A percentile compares a stretch with the other conserved stretches of the same genome.
phyloP scores from a whole-genome alignment of 345 rosid species.

The Aquilaria malaccensis region DNA sequence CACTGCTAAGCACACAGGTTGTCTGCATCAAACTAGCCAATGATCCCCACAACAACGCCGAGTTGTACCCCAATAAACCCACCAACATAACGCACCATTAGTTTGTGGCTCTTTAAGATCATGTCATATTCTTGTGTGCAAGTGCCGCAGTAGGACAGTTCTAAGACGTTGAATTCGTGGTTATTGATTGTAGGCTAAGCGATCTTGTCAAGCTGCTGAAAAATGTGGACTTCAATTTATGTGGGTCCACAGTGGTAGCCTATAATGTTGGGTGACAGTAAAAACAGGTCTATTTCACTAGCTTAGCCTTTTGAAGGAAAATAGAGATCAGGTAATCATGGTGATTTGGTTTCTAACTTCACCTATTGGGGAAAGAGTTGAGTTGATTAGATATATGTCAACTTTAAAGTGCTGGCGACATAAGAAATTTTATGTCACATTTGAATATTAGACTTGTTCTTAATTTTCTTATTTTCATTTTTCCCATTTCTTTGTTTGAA shows the following conservation, averaged over 20 bases:
- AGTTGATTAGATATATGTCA: constrained; percentile 8
- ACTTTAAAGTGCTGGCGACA: background rate
- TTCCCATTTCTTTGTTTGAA: too few species aligned
- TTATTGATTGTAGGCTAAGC: background rate
- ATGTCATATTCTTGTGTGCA: background rate
- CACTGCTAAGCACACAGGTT: constrained; percentile 9
- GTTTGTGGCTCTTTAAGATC: background rate
- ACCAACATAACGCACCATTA: background rate
- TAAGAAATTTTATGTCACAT: constrained; percentile 9
- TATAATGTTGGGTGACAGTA: background rate
- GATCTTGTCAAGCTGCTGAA: constrained; percentile 1
- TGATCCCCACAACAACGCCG: background rate
- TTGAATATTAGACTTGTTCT: background rate
- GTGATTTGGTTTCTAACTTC: background rate
- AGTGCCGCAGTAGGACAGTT: background rate
- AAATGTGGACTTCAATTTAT: background rate
- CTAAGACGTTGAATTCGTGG: constrained; percentile 7
- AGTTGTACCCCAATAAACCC: too few species aligned
- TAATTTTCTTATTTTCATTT: too few species aligned
- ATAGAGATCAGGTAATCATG: background rate
- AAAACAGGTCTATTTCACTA: background rate
- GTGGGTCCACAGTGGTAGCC: background rate
- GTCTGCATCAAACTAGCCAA: background rate
- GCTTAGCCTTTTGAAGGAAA: background rate
- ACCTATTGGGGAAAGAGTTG: constrained; percentile 13